A percentile compares a stretch with the other conserved stretches of the same genome.
phyloP scores from a whole-genome alignment of 2,329 filamentous ascomycete species.

The Tolypocladium endophyticum region DNA sequence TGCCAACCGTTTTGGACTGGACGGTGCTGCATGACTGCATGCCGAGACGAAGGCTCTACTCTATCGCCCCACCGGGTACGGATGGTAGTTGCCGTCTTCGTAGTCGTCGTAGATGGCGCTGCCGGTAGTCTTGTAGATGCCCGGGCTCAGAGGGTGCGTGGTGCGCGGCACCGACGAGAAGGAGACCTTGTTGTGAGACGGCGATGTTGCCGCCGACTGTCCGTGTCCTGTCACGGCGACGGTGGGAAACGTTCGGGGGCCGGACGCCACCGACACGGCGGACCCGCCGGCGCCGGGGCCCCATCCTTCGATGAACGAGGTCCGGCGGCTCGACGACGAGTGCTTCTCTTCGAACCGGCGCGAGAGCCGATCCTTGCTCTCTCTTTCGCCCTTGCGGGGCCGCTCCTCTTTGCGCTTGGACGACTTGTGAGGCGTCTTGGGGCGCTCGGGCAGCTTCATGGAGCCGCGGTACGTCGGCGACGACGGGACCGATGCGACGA shows the following conservation, averaged over 20 bases:
- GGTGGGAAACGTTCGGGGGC: background rate
- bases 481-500: conserved; percentile 8
- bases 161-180: conserved; percentile 21
- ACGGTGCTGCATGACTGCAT: background rate
- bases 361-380: conserved; percentile 22
- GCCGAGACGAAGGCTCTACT: background rate
- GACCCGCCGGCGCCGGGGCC: conserved; percentile 18
- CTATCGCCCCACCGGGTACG: conserved; percentile 21
- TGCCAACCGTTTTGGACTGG: background rate
- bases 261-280: background rate
- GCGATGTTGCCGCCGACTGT: conserved; percentile 10
- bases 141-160: conserved; percentile 12
- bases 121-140: conserved; percentile 15
- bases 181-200: conserved; percentile 8
- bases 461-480: conserved; percentile 13
- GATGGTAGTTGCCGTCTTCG: conserved; percentile 25
- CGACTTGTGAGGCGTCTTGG: conserved; percentile 13
- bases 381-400: conserved; percentile 14
- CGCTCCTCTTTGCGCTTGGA: conserved; percentile 5
- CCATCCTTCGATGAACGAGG: conserved; percentile 24
- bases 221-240: conserved; percentile 7
- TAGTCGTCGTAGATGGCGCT: conserved; percentile 11
- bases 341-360: conserved; percentile 26
- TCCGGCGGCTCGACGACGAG: conserved; percentile 12
- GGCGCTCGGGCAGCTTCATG: conserved; percentile 14